A percentile compares a stretch with the other conserved stretches of the same genome.
phyloP scores from a whole-genome alignment of 2,329 filamentous ascomycete species.

The Colletotrichum sp. region DNA sequence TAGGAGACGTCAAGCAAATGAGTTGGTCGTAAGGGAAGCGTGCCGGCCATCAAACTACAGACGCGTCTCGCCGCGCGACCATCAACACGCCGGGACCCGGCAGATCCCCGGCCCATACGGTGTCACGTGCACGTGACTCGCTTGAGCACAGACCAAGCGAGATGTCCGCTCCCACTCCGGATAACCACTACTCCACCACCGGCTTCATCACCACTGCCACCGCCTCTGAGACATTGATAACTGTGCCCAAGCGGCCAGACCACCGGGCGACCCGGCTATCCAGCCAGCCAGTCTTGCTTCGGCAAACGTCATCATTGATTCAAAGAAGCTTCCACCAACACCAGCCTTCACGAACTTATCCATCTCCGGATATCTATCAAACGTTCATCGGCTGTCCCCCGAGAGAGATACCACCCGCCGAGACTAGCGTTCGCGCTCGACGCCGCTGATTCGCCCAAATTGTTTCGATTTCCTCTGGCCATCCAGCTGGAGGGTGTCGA shows the following conservation, averaged over 20 bases:
- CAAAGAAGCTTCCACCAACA: not conserved
- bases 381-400: not conserved
- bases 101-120: not conserved
- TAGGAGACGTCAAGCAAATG: not conserved
- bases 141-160: not conserved
- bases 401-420: not conserved
- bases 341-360: not conserved
- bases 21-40: not conserved
- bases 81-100: not conserved
- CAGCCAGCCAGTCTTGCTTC: not conserved
- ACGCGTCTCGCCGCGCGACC: slow-evolving; percentile 1
- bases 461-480: not conserved
- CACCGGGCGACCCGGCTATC: not conserved
- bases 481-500: not conserved
- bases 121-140: not conserved
- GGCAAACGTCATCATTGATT: not conserved
- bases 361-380: not conserved
- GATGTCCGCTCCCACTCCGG: not conserved
- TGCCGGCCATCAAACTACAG: not conserved
- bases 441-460: not conserved
- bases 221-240: not conserved
- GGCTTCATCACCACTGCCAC: not conserved
- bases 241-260: not conserved
- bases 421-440: not conserved
- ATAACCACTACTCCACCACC: not conserved